phyloP scores from a whole-genome alignment of 805 yeast species.

The Candida krabiensis region DNA sequence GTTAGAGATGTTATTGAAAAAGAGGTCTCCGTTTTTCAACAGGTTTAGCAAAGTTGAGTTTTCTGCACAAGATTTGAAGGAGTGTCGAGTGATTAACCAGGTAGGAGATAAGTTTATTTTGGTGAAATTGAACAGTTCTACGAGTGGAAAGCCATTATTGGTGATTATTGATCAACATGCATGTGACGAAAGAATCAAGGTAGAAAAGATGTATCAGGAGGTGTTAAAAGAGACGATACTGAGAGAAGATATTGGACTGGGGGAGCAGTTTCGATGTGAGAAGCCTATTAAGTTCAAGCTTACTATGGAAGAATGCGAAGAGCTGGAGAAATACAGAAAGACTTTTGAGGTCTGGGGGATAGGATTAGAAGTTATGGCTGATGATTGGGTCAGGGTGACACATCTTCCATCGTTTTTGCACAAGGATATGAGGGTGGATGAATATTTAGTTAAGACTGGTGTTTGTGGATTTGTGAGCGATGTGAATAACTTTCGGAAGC shows the following conservation, averaged over 20 bases:
- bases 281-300: constrained; percentile 22
- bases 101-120: constrained; percentile 66
- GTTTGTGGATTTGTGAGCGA: constrained; percentile 47
- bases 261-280: neutral
- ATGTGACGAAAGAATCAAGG: constrained; percentile 69
- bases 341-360: constrained; percentile 49
- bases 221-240: constrained; percentile 31
- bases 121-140: constrained; percentile 23
- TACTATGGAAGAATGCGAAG: constrained; percentile 32
- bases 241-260: constrained; percentile 3
- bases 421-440: constrained; percentile 24
- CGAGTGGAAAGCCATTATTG: constrained; percentile 18
- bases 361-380: constrained; percentile 2
- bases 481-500: constrained; percentile 34
- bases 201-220: constrained; percentile 50
- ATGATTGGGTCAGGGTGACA: constrained; percentile 29
- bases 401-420: constrained; percentile 46
- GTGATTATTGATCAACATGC: constrained; percentile 80
- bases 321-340: constrained; percentile 28
- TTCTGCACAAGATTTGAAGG: constrained; percentile 20
- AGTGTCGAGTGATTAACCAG: constrained; percentile 49
- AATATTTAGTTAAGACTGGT: constrained; percentile 34
- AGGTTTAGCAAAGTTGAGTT: constrained; percentile 13
- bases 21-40: constrained; percentile 18
- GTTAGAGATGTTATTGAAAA: no score